A percentile compares a stretch with the other conserved stretches of the same genome.
phyloP scores from a whole-genome alignment of 2,329 filamentous ascomycete species.

The Scedosporium minutisporum region DNA sequence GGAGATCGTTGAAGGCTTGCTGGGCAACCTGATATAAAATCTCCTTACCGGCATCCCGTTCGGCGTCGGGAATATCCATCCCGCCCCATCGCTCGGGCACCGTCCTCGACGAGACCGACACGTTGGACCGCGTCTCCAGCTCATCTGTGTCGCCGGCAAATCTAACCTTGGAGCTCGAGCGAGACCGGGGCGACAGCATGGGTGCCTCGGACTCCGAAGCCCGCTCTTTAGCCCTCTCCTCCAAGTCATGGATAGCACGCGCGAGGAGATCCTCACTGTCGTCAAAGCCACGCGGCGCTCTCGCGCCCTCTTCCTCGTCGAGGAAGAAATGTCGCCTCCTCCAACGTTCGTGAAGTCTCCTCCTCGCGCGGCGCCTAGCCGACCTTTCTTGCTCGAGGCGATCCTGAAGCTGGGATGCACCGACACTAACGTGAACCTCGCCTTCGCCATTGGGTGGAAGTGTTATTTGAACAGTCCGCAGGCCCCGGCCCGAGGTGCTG shows the following conservation, averaged over 20 bases:
- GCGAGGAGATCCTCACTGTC: slow-evolving; percentile 48
- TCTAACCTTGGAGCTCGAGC: slow-evolving; percentile 70
- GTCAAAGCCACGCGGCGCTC: slow-evolving; percentile 54
- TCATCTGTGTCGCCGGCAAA: slow-evolving; percentile 63
- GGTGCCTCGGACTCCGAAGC: slow-evolving; percentile 16
- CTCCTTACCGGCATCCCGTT: slow-evolving; percentile 76
- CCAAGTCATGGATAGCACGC: slow-evolving; percentile 13
- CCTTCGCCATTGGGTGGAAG: slow-evolving; percentile 2
- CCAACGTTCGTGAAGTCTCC: slow-evolving; percentile 61
- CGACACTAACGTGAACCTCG: slow-evolving; percentile 5
- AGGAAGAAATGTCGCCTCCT: slow-evolving; percentile 69
- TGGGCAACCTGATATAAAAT: slow-evolving; percentile 87
- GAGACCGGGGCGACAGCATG: slow-evolving; percentile 42
- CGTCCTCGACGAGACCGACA: slow-evolving; percentile 62
- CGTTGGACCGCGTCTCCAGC: slow-evolving; percentile 60
- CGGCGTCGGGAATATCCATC: slow-evolving; percentile 71
- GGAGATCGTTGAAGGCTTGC: slow-evolving; percentile 84
- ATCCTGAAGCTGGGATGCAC: background rate
- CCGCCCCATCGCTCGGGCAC: slow-evolving; percentile 68
- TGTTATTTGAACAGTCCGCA: slow-evolving; percentile 4
- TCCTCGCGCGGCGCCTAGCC: slow-evolving; percentile 25
- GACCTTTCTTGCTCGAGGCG: slow-evolving; percentile 5
- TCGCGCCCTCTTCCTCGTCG: slow-evolving; percentile 71
- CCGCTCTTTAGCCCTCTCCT: slow-evolving; percentile 18
- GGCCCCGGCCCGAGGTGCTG: background rate